A percentile compares a stretch with the other conserved stretches of the same genome.
Conservation (phyloP, 169 alveolate genomes). For the Eimeria necatrix region DNA sequence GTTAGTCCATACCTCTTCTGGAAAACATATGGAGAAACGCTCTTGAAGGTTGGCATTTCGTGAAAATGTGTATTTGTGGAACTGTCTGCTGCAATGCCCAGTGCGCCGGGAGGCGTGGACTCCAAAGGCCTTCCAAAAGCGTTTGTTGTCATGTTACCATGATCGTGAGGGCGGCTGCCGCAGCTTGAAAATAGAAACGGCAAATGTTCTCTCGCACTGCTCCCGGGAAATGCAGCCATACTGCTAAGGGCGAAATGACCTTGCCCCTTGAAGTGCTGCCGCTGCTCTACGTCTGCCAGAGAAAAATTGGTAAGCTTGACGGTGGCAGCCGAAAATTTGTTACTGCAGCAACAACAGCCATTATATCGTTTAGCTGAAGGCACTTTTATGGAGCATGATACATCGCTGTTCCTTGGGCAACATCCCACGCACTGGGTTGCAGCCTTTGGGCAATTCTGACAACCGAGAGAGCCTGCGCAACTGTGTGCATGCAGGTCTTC, state of each 20-base stretch:
- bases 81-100: not conserved
- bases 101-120: not conserved
- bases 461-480: not conserved
- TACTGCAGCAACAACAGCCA: not conserved
- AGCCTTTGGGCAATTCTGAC: not conserved
- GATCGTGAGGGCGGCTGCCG: not conserved
- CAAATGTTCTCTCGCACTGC: not conserved
- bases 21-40: not conserved
- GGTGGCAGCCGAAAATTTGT: not conserved
- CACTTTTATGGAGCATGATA: not conserved
- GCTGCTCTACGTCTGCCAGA: not conserved
- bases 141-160: not conserved
- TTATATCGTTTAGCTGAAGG: not conserved
- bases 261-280: not conserved
- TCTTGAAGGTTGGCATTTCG: not conserved
- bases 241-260: not conserved
- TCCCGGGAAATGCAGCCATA: not conserved
- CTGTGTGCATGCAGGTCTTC: not conserved
- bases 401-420: not conserved
- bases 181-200: not conserved
- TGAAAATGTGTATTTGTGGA: not conserved
- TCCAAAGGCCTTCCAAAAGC: not conserved
- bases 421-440: not conserved
- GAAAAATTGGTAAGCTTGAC: not conserved
- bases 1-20: conserved; percentile 2